Conservation (phyloP, 2,329 filamentous ascomycete genomes). For the Dothidotthia symphoricarpi region DNA sequence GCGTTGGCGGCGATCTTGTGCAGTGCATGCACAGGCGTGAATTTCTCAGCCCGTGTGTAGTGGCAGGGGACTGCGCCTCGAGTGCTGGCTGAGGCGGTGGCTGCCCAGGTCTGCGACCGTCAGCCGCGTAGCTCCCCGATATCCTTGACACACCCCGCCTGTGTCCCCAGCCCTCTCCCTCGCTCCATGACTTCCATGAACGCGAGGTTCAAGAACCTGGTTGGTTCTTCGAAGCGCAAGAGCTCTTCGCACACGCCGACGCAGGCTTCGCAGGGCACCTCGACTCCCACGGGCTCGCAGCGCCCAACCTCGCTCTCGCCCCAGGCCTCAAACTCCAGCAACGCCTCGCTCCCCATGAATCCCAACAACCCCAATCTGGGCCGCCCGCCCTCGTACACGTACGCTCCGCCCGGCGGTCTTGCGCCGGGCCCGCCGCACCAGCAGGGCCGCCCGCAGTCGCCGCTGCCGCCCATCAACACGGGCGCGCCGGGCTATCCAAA, state of each 20-base stretch:
- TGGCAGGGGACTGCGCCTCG: no score
- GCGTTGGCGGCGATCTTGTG: no score
- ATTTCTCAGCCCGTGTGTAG: no score
- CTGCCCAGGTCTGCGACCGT: conserved; percentile 24
- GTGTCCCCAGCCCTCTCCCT: conserved; percentile 15
- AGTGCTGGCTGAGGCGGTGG: neutral
- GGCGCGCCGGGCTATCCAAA: conserved; percentile 47
- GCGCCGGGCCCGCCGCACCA: conserved; percentile 29
- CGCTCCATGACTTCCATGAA: conserved; percentile 71
- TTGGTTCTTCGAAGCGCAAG: conserved; percentile 79
- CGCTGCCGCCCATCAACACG: conserved; percentile 58
- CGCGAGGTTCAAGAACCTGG: conserved; percentile 74
- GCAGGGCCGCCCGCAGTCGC: conserved; percentile 52
- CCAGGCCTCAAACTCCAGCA: conserved; percentile 41
- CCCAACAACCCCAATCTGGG: conserved; percentile 52
- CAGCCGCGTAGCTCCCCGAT: conserved; percentile 32
- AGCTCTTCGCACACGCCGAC: conserved; percentile 54
- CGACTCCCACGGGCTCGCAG: conserved; percentile 40
- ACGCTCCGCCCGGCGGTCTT: conserved; percentile 46
- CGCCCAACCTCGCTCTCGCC: conserved; percentile 43
- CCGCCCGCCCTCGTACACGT: conserved; percentile 64
- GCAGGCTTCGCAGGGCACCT: conserved; percentile 32
- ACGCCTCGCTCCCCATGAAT: conserved; percentile 54
- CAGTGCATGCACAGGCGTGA: no score
- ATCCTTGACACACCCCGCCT: conserved; percentile 29